Evolutionary conservation across 129 eudicot genomes (phyloP), one percentile per base, ranked within the genome.

Genomic region (Silybum marianum): DNA sequence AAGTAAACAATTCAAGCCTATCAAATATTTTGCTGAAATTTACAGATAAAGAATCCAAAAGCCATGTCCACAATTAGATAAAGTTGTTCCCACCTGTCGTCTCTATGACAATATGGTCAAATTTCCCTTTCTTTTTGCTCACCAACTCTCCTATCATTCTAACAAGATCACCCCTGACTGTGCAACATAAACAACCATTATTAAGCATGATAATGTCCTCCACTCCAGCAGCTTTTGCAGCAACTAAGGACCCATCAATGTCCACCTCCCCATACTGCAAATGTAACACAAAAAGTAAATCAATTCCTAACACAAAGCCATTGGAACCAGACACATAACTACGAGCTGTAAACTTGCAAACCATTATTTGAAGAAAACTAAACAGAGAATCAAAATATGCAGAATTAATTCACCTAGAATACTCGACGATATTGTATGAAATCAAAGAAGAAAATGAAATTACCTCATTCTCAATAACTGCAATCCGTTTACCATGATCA

Each of bases 401-500:
- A 77, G 21, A 32, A 76, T 19, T 62, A 62, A 32, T 28, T 79
- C 71, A n/a, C 73, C 8, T 10, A n/a, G 26, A 25, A 21, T 63
- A 18, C 14, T 28, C 51, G 6, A 44, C 7, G 0, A n/a, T 16
- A 38, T 14, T 54, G 25, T 80, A 70, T 22, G 36, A 51, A 48
- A 36, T 42, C 13, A 58, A 24, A 14, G 1, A 39, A 62, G 78
- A 44, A 78, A 34, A 81, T 40, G 8, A 69, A 76, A 44, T 82
- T 75, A 95, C 99, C 99, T 96, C 99, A 81, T 96, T 96, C 79
- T 96, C 99, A 70, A 96, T 96, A 78, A 96, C 99, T 51, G 99
- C 99, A 85, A 96, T 96, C 74, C 97, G 91, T 77, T 93, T 96
- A 54, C 99, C 99, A 78, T 96, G 99, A 82, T 96, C 97, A 69